Percentiles rank a stretch among this genome's conserved stretches.
phyloP scores from a whole-genome alignment of 106 monocot genomes.

The Acorus gramineus region DNA sequence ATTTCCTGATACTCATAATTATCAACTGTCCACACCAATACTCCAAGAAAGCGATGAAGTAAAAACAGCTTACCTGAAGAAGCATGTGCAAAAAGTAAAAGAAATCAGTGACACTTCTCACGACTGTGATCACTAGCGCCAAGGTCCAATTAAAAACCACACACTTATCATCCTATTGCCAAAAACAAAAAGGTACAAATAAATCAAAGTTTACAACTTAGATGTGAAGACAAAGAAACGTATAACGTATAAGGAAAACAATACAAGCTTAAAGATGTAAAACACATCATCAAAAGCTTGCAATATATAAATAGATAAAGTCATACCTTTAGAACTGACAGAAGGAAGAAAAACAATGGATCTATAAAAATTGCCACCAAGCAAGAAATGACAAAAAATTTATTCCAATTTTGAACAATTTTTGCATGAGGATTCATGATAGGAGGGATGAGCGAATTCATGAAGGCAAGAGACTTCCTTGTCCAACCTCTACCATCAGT shows the following conservation, averaged over 20 bases:
- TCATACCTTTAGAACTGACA: slow-evolving; percentile 46
- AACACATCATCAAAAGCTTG: too few relatives aligned
- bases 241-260: too few relatives aligned
- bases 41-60: not conserved
- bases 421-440: slow-evolving; percentile 67
- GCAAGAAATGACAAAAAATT: slow-evolving; percentile 79
- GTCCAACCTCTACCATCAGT: slow-evolving; percentile 14
- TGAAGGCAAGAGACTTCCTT: slow-evolving; percentile 17
- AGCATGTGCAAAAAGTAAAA: slow-evolving; percentile 73
- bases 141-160: slow-evolving; percentile 47
- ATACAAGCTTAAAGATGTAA: too few relatives aligned
- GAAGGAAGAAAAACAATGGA: slow-evolving; percentile 71
- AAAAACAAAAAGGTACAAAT: slow-evolving; percentile 5
- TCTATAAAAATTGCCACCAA: slow-evolving; percentile 71
- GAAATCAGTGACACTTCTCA: slow-evolving; percentile 72
- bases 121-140: slow-evolving; percentile 45
- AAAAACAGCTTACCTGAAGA: slow-evolving; percentile 46
- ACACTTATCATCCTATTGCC: slow-evolving; percentile 43
- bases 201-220: not conserved
- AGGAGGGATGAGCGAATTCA: slow-evolving; percentile 25
- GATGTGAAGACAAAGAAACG: too few relatives aligned
- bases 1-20: too few relatives aligned
- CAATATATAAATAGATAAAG: not conserved
- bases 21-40: too few relatives aligned
- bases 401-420: slow-evolving; percentile 66